A percentile compares a stretch with the other conserved stretches of the same genome.
phyloP scores from a whole-genome alignment of 179 eudicot genomes.

The Monotropa hypopitys region DNA sequence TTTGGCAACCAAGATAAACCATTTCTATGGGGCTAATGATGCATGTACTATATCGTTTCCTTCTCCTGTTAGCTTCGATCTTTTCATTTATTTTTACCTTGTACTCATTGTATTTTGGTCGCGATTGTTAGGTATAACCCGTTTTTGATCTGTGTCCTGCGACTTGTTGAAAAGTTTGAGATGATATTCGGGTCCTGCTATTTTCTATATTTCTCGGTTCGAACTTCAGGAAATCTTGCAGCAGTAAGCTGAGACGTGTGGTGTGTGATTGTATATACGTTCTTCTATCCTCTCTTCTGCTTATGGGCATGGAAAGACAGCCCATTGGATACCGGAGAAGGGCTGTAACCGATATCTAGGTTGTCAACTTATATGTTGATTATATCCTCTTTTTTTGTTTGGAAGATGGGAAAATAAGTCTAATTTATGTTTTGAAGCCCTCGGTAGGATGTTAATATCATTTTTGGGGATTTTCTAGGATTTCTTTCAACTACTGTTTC shows the following conservation, averaged over 20 bases:
- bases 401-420: background rate
- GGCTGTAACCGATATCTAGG: background rate
- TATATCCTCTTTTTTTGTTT: background rate
- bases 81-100: background rate
- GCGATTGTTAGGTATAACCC: background rate
- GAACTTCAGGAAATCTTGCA: background rate
- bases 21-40: slow-evolving; percentile 13
- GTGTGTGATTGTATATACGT: slow-evolving; percentile 11
- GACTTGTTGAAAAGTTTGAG: slow-evolving; percentile 7
- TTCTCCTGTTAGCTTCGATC: background rate
- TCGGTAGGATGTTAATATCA: background rate
- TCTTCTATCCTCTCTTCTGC: background rate
- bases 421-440: slow-evolving; percentile 4
- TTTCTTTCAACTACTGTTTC: background rate
- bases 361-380: background rate
- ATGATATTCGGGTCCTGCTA: slow-evolving; percentile 5
- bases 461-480: slow-evolving; percentile 5
- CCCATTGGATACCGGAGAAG: background rate
- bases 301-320: background rate
- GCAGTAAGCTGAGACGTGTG: slow-evolving; percentile 1
- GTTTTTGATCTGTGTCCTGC: slow-evolving; percentile 6
- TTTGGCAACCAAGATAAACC: slow-evolving; percentile 71
- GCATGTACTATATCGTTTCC: background rate
- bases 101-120: background rate
- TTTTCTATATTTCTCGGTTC: background rate